Evolutionary conservation across 2,329 filamentous ascomycete species (phyloP), one percentile per base, ranked within the genome.

Genomic region (Cadophora luteo-olivacea): DNA sequence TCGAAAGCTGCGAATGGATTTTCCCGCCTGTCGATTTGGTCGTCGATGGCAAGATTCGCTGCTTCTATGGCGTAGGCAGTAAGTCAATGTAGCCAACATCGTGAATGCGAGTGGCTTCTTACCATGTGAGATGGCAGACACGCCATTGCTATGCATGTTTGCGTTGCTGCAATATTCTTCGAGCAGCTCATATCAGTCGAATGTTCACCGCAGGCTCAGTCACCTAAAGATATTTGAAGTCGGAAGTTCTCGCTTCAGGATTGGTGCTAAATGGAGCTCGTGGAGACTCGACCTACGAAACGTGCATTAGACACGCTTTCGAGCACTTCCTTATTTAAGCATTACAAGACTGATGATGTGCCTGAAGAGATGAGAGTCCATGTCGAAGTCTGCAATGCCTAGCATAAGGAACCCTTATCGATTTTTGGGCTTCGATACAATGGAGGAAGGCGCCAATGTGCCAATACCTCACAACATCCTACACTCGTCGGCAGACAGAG

Each of bases 31-130:
- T 76, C 69, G 32, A 68, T 61, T 29, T 69, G 70, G 70, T 77
- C 70, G 58, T 75, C 64, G 64, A 78, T 72, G 64, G 74, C 67
- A 64, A 79, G 71, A 25, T 73, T 69, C 54, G 72, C 71, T 61
- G 75, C 64, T 52, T 72, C 77, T 78, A 32, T 61, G 63, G 32
- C 32, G 63, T 29, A 49, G 55, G 61, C 24, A 51, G 52, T 75
- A 51, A 76, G 72, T 58, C 58, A 48, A 54, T 57, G 38, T 16
- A n/a, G 57, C 25, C 36, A 29, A 16, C 12, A 36, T 29, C 48
- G 16, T 38, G 41, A 7, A 7, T n/a, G 32, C 32, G 29, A 41
- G 49, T 55, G 41, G 22, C 12, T 25, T 25, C 70, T 69, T 69
- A 75, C 77, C 69, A 68, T 74, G 67, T 41, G 73, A 72, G 58